Evolutionary conservation across 2,329 filamentous ascomycete species (phyloP).

Genomic region (Botryotinia narcissicola): DNA sequence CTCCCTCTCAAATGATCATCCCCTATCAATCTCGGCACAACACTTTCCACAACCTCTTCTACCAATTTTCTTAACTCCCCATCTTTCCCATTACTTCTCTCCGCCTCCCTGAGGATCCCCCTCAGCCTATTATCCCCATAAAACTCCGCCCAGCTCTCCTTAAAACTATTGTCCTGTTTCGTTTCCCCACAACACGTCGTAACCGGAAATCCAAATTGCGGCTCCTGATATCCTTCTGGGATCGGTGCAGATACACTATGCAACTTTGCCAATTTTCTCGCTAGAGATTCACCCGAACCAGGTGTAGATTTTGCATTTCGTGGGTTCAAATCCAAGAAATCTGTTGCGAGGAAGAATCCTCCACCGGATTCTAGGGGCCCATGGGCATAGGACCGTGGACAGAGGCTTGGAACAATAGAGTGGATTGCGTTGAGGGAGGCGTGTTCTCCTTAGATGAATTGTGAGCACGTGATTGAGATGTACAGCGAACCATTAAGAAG

Average conservation of each 20-base stretch:
- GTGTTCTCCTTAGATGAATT: constrained; percentile 64
- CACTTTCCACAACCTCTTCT: constrained; percentile 57
- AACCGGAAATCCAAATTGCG: constrained; percentile 79
- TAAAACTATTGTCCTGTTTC: constrained; percentile 74
- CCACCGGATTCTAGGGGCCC: constrained; percentile 51
- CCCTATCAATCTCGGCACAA: constrained; percentile 75
- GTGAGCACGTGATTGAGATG: constrained; percentile 13
- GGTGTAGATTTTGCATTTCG: constrained; percentile 29
- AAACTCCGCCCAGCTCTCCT: constrained; percentile 77
- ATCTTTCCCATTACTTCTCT: constrained; percentile 63
- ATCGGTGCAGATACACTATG: constrained; percentile 73
- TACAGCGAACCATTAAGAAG: not conserved
- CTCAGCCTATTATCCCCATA: constrained; percentile 75
- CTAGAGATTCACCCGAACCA: constrained; percentile 53
- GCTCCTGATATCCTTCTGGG: constrained; percentile 55
- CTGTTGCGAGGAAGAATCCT: constrained; percentile 62
- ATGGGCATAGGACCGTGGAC: constrained; percentile 71
- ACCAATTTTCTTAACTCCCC: constrained; percentile 60
- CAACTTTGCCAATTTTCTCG: constrained; percentile 72
- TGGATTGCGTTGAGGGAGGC: constrained; percentile 81
- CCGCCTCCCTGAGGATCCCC: constrained; percentile 57
- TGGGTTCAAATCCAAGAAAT: constrained; percentile 68
- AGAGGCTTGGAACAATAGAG: constrained; percentile 67
- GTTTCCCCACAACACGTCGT: constrained; percentile 86
- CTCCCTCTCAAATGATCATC: constrained; percentile 59